These are phyloP conservation scores for Stemphylium vesicarium DNA, from an alignment of 2,329 filamentous ascomycete genomes.

Conservation along the genomic window DNA sequence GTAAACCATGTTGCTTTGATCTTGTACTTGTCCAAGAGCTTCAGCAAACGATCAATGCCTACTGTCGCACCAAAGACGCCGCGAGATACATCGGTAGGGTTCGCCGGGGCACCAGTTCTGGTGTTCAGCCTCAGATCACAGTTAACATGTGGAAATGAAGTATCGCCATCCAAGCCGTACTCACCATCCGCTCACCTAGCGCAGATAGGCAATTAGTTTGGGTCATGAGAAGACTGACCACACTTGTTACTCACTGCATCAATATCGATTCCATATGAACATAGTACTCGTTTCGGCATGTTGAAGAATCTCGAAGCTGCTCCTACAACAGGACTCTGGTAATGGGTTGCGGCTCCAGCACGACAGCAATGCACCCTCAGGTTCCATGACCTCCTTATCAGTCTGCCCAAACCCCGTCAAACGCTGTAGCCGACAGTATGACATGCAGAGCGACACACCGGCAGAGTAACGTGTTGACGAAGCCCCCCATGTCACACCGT, in stretches of 20 bases:
- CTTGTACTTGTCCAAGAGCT: slow-evolving; percentile 50
- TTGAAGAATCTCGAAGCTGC: background rate
- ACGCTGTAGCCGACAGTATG: background rate
- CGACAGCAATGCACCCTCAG: background rate
- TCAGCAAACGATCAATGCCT: slow-evolving; percentile 50
- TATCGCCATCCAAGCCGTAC: background rate
- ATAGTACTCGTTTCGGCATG: slow-evolving; percentile 49
- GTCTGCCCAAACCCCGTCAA: background rate
- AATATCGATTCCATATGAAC: slow-evolving; percentile 52
- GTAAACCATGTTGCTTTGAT: slow-evolving; percentile 54
- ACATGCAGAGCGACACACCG: background rate
- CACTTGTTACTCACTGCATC: slow-evolving; percentile 41
- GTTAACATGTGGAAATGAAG: background rate
- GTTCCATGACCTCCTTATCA: slow-evolving; percentile 1
- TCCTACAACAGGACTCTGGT: background rate
- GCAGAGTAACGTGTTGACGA: background rate
- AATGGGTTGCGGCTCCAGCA: background rate
- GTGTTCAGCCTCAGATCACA: slow-evolving; percentile 49
- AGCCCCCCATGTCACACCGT: background rate
- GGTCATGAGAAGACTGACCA: background rate
- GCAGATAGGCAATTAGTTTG: background rate
- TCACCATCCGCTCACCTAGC: slow-evolving; percentile 37
- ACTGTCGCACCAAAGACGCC: slow-evolving; percentile 52
- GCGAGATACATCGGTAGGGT: slow-evolving; percentile 50
- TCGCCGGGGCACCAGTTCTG: slow-evolving; percentile 42